Base-by-base conservation (phyloP, 441 rosid species). In the Codiaeum variegatum region DNA sequence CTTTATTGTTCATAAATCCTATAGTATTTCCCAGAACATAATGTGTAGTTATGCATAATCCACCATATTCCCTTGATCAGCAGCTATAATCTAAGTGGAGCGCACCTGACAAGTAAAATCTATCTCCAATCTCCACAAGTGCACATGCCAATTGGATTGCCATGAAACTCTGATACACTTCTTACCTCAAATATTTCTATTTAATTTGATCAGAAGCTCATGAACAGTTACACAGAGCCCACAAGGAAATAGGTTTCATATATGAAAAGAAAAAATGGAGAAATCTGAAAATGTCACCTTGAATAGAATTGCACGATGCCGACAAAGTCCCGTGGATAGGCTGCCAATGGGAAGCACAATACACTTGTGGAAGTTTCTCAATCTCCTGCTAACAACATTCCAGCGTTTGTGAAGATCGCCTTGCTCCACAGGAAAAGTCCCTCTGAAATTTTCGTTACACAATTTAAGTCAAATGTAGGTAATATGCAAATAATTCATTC, bases 291-390 rank as follows among this genome's bases (percentile, higher is more conserved):
- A 59, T 2, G 36, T 80, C 76, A 91, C 97, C 97, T 94, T 94
- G 82, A 94, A 94, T 26, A 94, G 76, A 79, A 94, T 88, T 62
- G 99, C 97, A 21, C 99, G 97, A 74, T 94, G 99, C 73, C 99
- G 79, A 80, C 99, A 94, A 29, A 92, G 95, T 54, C 99, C 99
- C 80, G 70, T 79, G 19, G 97, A 85, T 56, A 94, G 70, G 86
- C 91, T 85, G 69, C 98, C 97, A 32, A 94, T 86, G 36, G 98
- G 98, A 24, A 94, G 81, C 62, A 94, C 91, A 62, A 92, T 85
- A 77, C 97, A 92, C 76, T 88, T 92, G 34, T 80, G 86, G 65
- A 77, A 82, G 28, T 90, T 83, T 88, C 76, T 89, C 83, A 90
- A 83, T 79, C 90, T 87, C 81, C 71, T 81, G 88, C 92, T 91